A percentile compares a stretch with the other conserved stretches of the same genome.
Conservation (phyloP, 2,329 filamentous ascomycete genomes). For the Botrytis hyacinthi region DNA sequence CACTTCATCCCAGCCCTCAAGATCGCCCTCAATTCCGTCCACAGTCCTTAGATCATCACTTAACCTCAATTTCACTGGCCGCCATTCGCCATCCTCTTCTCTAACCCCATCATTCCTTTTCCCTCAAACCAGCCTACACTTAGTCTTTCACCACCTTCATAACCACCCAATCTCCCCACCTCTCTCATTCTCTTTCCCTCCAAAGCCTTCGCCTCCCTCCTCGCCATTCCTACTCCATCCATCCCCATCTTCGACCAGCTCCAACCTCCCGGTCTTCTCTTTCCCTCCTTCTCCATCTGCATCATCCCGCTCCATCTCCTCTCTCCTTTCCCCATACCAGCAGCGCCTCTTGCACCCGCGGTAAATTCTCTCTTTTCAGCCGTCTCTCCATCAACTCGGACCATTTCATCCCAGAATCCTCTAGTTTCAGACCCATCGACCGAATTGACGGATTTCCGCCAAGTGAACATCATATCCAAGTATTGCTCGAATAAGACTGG, state of each 20-base stretch:
- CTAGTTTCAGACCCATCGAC: neutral
- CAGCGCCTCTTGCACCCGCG: constrained; percentile 15
- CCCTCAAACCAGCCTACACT: neutral
- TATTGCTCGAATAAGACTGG: constrained; percentile 25
- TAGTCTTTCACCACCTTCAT: constrained; percentile 6
- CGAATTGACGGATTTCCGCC: neutral
- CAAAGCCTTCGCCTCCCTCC: constrained; percentile 4
- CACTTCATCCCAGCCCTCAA: constrained; percentile 7
- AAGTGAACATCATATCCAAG: constrained; percentile 19
- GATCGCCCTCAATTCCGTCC: neutral
- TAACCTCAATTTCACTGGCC: too few relatives aligned
- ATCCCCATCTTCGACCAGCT: constrained; percentile 18
- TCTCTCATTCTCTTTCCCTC: constrained; percentile 18
- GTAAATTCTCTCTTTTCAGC: constrained; percentile 29
- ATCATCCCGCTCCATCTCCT: constrained; percentile 12
- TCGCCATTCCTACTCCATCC: constrained; percentile 9
- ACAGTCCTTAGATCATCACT: neutral
- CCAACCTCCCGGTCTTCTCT: constrained; percentile 8
- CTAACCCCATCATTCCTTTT: constrained; percentile 6
- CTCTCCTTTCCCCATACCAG: neutral
- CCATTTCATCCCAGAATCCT: constrained; percentile 22
- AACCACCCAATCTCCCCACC: constrained; percentile 10
- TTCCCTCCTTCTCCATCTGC: constrained; percentile 14
- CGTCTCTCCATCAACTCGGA: constrained; percentile 24
- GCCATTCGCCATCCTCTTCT: constrained; percentile 1